phyloP scores from a whole-genome alignment of 140 eudicot species.

The Artemisia princeps region DNA sequence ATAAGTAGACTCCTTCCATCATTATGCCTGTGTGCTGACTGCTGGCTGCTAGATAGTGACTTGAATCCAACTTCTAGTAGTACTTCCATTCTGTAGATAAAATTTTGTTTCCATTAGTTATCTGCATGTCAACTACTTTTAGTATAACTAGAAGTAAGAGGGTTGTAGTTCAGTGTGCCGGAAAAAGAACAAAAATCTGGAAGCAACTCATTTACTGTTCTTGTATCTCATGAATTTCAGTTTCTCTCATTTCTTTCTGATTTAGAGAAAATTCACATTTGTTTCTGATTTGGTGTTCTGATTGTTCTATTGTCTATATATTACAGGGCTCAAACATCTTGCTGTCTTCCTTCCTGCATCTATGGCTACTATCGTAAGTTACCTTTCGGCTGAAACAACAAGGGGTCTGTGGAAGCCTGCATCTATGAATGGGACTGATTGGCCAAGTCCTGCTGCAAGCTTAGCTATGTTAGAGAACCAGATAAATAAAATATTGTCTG shows the following conservation, averaged over 20 bases:
- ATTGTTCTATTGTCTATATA: background rate
- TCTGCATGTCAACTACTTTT: no score
- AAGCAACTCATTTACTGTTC: no score
- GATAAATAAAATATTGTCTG: slow-evolving; percentile 73
- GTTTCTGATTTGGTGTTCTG: background rate
- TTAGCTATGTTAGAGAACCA: slow-evolving; percentile 65
- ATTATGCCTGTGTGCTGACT: background rate
- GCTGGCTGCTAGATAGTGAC: no score
- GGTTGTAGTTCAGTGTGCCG: no score
- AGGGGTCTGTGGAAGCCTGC: slow-evolving; percentile 98
- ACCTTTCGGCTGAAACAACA: slow-evolving; percentile 92
- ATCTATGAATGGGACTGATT: slow-evolving; percentile 95
- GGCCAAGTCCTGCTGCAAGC: slow-evolving; percentile 99
- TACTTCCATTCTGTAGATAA: no score
- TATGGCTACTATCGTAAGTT: slow-evolving; percentile 82
- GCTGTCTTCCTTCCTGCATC: slow-evolving; percentile 96
- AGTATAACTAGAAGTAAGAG: no score
- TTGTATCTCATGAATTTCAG: background rate
- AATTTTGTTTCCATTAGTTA: no score
- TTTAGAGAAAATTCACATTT: background rate
- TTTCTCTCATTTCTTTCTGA: background rate
- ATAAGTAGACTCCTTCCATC: background rate
- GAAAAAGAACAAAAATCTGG: no score
- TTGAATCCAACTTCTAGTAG: no score
- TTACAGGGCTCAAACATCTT: slow-evolving; percentile 83